Conservation (phyloP, 169 alveolate species). For the Plasmodium berghei region DNA sequence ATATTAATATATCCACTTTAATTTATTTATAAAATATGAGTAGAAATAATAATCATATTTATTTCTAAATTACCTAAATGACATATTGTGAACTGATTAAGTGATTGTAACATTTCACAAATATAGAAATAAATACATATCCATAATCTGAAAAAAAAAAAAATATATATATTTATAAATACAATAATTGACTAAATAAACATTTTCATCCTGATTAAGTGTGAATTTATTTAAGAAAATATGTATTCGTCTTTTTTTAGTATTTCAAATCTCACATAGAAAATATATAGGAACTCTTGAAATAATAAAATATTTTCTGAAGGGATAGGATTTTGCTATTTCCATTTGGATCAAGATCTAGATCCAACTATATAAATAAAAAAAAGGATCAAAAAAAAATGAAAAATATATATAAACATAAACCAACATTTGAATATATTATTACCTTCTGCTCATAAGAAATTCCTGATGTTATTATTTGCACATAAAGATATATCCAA, state of each 20-base stretch:
- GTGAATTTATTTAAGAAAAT: no score
- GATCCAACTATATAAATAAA: slow-evolving; percentile 8
- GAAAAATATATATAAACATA: not conserved
- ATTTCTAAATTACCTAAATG: slow-evolving; percentile 26
- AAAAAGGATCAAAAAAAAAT: not conserved
- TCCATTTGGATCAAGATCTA: slow-evolving; percentile 58
- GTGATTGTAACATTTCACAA: slow-evolving; percentile 54
- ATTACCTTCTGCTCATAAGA: slow-evolving; percentile 38
- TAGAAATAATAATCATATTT: no score
- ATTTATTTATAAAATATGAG: no score
- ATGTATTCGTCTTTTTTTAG: not conserved
- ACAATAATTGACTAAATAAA: not conserved
- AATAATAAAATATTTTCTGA: slow-evolving; percentile 44
- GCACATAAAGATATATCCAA: slow-evolving; percentile 19
- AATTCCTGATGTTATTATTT: slow-evolving; percentile 61
- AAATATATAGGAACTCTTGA: slow-evolving; percentile 50
- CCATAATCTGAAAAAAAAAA: slow-evolving; percentile 33
- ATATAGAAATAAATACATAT: slow-evolving; percentile 27
- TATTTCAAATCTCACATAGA: slow-evolving; percentile 20
- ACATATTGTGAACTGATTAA: slow-evolving; percentile 61
- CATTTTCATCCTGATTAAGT: no score
- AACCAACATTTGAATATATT: not conserved
- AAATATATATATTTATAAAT: not conserved
- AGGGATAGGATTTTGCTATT: slow-evolving; percentile 58
- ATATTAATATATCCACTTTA: not conserved